Evolutionary conservation across 2,329 filamentous ascomycete genomes (phyloP), one percentile per base, ranked within the genome.

Genomic region (Colletotrichum scovillei): DNA sequence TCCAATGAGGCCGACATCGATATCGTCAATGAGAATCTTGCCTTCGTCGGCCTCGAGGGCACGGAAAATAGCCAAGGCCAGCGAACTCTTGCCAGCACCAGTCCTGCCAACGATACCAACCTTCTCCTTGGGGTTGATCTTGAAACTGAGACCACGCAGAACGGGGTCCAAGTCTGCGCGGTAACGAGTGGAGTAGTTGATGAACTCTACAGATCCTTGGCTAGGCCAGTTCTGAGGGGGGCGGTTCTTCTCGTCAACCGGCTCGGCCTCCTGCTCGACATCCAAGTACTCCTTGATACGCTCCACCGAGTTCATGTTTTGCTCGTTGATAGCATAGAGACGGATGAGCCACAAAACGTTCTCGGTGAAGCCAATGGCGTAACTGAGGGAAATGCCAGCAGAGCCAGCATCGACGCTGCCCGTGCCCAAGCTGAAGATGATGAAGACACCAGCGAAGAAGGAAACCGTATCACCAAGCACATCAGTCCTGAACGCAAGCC

Each of bases 271-370:
- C 81, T 98, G 96, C 78, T 98, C 96, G 1, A 99, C 94, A 57
- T 98, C 95, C 46, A 98, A 89, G 80, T 98, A 99, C 81, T 99
- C 97, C 85, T 98, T 97, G 80, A 99, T 93, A 79, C 97, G 94
- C 84, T 99, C 97, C 62, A 98, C 95, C 3, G 96, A 96, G 84
- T 99, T 99, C 97, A 99, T 98, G 84, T 98, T 98, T 83, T 99
- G 97, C 84, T 99, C 97, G 79, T 98, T 98, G 80, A 94, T 91
- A 0, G 95, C 93, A 81, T 99, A 99, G 16, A 98, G 88, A 59
- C 97, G 92, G 35, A 99, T 95, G 68, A 98, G 92, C 97, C 97
- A 99, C 22, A 99, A 86, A 7, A 99, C 93, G 76, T 98, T 98
- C 82, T 99, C 97, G 0, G 95, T 97, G 79, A 99, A 99, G 1